These are phyloP conservation scores for Cryphonectria japonica DNA, from an alignment of 2,329 filamentous ascomycete genomes.

Conservation along the genomic window DNA sequence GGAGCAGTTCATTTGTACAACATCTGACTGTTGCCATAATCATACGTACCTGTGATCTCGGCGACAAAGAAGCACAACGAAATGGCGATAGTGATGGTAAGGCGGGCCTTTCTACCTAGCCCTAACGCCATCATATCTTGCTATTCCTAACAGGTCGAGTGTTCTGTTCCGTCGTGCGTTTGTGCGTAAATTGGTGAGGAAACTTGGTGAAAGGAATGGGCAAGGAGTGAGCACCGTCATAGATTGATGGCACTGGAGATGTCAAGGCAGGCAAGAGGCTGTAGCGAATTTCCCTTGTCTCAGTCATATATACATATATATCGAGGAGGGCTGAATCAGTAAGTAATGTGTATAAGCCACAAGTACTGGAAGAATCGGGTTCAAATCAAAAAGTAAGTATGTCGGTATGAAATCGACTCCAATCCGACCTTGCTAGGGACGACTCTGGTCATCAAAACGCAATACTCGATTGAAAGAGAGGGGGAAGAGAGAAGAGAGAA, in stretches of 20 bases:
- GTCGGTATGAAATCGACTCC: not conserved
- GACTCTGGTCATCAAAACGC: not conserved
- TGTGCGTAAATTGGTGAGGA: too few species aligned
- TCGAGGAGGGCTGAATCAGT: not conserved
- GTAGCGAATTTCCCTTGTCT: not conserved
- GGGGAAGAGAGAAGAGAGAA: too few species aligned
- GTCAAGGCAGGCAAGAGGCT: not conserved
- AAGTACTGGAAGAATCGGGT: not conserved
- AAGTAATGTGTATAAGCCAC: not conserved
- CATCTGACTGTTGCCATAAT: not conserved
- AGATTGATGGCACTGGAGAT: not conserved
- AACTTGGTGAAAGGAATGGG: not conserved
- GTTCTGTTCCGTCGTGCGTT: not conserved
- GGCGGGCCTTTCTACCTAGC: slow-evolving; percentile 48
- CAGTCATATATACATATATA: not conserved
- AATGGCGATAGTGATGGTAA: slow-evolving; percentile 53
- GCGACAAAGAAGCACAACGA: slow-evolving; percentile 56
- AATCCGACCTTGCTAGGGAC: not conserved
- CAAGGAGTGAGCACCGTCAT: not conserved
- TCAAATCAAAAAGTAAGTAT: not conserved
- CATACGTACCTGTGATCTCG: slow-evolving; percentile 51
- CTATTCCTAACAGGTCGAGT: not conserved
- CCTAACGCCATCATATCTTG: slow-evolving; percentile 40
- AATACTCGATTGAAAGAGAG: not conserved
- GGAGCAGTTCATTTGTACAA: not conserved